Percentiles rank a stretch among this genome's conserved stretches.
Conservation (phyloP, 768 basidiomycete genomes). For the Auriscalpium orientale region DNA sequence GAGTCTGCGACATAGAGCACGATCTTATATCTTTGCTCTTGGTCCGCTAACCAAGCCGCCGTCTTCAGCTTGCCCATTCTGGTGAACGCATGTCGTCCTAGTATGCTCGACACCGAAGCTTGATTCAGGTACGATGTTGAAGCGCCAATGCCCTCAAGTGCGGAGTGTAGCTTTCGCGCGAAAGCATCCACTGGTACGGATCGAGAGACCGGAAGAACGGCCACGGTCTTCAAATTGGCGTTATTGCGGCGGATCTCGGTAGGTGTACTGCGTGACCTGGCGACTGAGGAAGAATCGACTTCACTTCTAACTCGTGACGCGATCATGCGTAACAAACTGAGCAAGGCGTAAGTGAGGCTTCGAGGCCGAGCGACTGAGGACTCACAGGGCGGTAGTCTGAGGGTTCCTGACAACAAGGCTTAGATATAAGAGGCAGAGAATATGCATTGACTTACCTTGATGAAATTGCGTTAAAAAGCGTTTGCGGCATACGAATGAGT, state of each 20-base stretch:
- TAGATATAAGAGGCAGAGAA: conserved; percentile 3
- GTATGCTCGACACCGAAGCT: conserved; percentile 82
- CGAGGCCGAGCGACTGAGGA: background rate
- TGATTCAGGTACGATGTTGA: conserved; percentile 91
- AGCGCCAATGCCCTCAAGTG: conserved; percentile 90
- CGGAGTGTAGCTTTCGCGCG: conserved; percentile 79
- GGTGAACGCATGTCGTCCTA: conserved; percentile 93
- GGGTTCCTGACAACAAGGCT: conserved; percentile 50
- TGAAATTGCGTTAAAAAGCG: conserved; percentile 95
- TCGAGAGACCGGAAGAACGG: conserved; percentile 80
- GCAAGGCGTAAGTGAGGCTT: background rate
- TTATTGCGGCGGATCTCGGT: conserved; percentile 72
- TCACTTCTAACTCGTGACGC: conserved; percentile 87
- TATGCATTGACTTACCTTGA: conserved; percentile 44
- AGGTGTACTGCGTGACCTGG: conserved; percentile 42
- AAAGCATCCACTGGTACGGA: conserved; percentile 87
- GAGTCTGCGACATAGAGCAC: conserved; percentile 97
- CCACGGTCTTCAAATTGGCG: conserved; percentile 88
- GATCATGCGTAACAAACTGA: conserved; percentile 76
- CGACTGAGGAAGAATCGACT: conserved; percentile 53
- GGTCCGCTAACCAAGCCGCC: conserved; percentile 89
- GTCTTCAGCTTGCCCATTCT: conserved; percentile 97
- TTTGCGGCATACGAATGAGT: conserved; percentile 92
- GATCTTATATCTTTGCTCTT: conserved; percentile 87
- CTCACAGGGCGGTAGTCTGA: conserved; percentile 76